A percentile compares a stretch with the other conserved stretches of the same genome.
Conservation (phyloP, 768 basidiomycete genomes). For the Lyophyllum shimeji region DNA sequence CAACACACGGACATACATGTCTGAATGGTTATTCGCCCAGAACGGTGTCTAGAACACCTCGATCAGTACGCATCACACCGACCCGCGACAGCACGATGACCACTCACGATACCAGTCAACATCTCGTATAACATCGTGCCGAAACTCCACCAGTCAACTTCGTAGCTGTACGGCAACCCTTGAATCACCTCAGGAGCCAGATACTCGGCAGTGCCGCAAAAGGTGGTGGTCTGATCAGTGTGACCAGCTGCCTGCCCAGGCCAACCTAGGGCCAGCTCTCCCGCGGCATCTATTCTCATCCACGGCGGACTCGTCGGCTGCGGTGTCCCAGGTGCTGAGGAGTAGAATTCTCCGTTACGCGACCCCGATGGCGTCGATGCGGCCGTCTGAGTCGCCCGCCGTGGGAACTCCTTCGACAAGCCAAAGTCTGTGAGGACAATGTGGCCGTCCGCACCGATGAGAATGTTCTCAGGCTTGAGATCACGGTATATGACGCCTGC, state of each 20-base stretch:
- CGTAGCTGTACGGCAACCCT: constrained; percentile 85
- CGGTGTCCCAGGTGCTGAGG: constrained; percentile 44
- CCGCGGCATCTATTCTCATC: constrained; percentile 67
- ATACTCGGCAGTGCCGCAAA: constrained; percentile 96
- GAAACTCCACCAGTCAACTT: constrained; percentile 98
- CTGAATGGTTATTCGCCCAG: constrained; percentile 89
- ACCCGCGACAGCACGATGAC: constrained; percentile 12
- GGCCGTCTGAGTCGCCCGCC: constrained; percentile 44
- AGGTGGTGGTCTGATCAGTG: constrained; percentile 76
- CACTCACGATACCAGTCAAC: constrained; percentile 89
- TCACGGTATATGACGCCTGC: constrained; percentile 97
- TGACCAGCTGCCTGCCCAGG: constrained; percentile 47
- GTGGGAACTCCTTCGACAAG: constrained; percentile 86
- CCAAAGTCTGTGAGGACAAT: constrained; percentile 98
- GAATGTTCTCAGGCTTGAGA: constrained; percentile 95
- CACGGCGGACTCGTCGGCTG: constrained; percentile 63
- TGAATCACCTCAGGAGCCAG: constrained; percentile 97
- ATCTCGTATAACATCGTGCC: constrained; percentile 98
- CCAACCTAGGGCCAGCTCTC: constrained; percentile 58
- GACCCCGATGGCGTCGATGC: constrained; percentile 58
- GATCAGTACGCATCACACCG: constrained; percentile 1
- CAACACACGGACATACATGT: constrained; percentile 92
- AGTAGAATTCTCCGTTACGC: constrained; percentile 52
- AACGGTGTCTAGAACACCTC: constrained; percentile 70
- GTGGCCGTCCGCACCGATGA: constrained; percentile 92